Evolutionary conservation across 164 flowering plant species (phyloP).

Genomic region (Vitis rupestris): DNA sequence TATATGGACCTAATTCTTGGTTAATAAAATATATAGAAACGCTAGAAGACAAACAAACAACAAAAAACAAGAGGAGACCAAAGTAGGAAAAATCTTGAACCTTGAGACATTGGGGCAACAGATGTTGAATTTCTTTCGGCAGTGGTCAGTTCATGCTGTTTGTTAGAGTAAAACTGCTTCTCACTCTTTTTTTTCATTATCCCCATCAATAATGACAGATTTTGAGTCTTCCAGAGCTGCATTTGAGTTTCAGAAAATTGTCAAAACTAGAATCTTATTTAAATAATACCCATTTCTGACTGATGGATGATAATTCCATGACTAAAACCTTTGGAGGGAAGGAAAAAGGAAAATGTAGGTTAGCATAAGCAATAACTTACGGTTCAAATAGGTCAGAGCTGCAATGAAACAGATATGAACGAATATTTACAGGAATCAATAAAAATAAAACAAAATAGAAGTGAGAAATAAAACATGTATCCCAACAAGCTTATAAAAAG

Average conservation of each 20-base stretch:
- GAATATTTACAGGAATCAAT: too few relatives aligned
- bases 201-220: conserved; percentile 21
- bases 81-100: conserved; percentile 1
- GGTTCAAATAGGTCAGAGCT: conserved; percentile 44
- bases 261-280: conserved; percentile 4
- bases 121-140: conserved; percentile 1
- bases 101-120: conserved; percentile 11
- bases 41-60: neutral
- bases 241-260: neutral
- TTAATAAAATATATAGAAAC: neutral
- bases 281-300: neutral
- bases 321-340: too few relatives aligned
- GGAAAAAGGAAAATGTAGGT: too few relatives aligned
- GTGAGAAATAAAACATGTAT: too few relatives aligned
- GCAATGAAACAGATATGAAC: conserved; percentile 27
- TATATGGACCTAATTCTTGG: neutral
- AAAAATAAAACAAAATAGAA: too few relatives aligned
- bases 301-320: neutral
- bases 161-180: conserved; percentile 9
- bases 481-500: too few relatives aligned
- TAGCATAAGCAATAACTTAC: conserved; percentile 25
- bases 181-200: conserved; percentile 11
- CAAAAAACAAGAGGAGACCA: neutral
- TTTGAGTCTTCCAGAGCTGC: conserved; percentile 43
- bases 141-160: neutral